Evolutionary conservation across 768 basidiomycete genomes (phyloP), one percentile per base, ranked within the genome.

Genomic region (Russula ochroleuca): DNA sequence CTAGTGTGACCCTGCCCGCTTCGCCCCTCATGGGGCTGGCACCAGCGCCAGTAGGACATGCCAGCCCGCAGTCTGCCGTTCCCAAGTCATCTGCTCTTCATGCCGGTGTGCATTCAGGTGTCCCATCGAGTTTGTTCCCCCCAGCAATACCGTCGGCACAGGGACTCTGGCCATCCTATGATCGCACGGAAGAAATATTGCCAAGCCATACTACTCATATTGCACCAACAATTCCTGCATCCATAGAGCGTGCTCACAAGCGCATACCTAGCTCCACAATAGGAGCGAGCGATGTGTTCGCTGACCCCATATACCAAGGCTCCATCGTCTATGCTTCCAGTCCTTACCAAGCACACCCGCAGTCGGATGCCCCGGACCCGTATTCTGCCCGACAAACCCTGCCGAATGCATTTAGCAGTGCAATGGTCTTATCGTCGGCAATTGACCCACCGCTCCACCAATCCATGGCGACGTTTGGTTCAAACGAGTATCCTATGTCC

Each of bases 261-360:
- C 64, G 47, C 25, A 31, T 56, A 37, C 53, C 58, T 31, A 59
- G 45, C 45, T 59, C 62, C 13, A 52, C 63, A 5, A 37, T 60
- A 15, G 63, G 47, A 17, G 17, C 25, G 33, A 15, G 31, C 5
- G 52, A 64, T 50, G 53, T 41, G 14, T 50, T 60, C 17, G 9
- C 33, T 33, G 59, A 61, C 19, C 38, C 58, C 15, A n/a, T 23
- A 15, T 64, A 60, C 48, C 40, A 56, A 45, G 49, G 48, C n/a
- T 51, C 59, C 13, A 25, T 61, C n/a, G 59, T 65, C 23, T 65
- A 65, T 57, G 33, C 64, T 37, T 65, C 64, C 19, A 51, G 64
- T 57, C 64, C 64, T 10, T 49, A 35, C 23, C 59, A 65, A n/a
- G 54, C 49, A 7, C 40, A 48, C 25, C 40, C 61, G 6, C 59